A percentile compares a stretch with the other conserved stretches of the same genome.
Conservation (phyloP, 148 eudicot species). For the Rhododendron vialii region DNA sequence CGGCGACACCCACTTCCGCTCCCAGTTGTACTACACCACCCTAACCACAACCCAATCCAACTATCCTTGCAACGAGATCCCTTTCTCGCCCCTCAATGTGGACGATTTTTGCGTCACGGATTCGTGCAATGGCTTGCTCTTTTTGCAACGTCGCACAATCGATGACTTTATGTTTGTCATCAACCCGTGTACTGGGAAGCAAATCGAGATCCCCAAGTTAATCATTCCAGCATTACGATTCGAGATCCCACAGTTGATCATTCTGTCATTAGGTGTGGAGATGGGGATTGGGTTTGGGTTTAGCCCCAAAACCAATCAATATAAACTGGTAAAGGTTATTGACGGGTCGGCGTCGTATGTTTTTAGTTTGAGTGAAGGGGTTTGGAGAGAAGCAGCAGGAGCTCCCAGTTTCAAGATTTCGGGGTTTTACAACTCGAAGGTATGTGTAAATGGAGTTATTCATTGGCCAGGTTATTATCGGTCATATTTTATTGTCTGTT, state of each 20-base stretch:
- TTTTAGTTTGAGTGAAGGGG: background rate
- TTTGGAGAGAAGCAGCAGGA: background rate
- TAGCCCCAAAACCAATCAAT: background rate
- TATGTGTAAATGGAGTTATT: background rate
- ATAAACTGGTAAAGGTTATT: background rate
- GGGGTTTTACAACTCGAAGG: background rate
- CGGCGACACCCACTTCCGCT: background rate
- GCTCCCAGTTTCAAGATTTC: background rate
- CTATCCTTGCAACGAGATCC: background rate
- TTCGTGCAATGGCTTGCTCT: conserved; percentile 7
- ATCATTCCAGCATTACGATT: too few species aligned
- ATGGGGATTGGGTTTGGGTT: background rate
- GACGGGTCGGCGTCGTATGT: background rate
- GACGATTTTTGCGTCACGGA: background rate
- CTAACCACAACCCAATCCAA: background rate
- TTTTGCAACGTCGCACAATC: background rate
- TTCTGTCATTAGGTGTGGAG: too few species aligned
- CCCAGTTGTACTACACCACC: too few species aligned
- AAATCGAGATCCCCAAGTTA: background rate
- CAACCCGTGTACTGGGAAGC: background rate
- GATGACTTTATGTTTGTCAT: background rate
- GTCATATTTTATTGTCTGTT: background rate
- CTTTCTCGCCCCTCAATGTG: background rate
- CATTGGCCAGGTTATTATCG: background rate
- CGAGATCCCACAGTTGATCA: too few species aligned